Evolutionary conservation across 768 basidiomycete species (phyloP).

Genomic region (Suillus americanus): DNA sequence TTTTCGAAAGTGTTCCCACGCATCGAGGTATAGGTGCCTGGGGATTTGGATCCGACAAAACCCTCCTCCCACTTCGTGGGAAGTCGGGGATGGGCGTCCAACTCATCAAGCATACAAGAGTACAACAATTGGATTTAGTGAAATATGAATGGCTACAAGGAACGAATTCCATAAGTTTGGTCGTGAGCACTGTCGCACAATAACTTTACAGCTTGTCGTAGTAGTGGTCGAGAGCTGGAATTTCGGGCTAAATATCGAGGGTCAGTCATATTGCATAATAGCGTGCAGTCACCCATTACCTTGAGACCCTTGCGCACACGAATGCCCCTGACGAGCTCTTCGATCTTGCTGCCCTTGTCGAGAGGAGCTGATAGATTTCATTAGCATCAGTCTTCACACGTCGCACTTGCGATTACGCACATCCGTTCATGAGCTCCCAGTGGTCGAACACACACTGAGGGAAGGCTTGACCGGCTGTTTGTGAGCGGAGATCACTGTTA

Average conservation of each 20-base stretch:
- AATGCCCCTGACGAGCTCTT: slow-evolving; percentile 79
- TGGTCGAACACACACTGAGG: slow-evolving; percentile 94
- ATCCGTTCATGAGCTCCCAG: slow-evolving; percentile 83
- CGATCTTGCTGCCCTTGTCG: slow-evolving; percentile 91
- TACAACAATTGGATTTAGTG: slow-evolving; percentile 13
- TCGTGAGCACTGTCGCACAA: slow-evolving; percentile 9
- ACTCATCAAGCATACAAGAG: slow-evolving; percentile 8
- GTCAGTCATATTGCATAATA: not conserved
- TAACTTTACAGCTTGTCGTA: slow-evolving; percentile 83
- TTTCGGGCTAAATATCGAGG: slow-evolving; percentile 64
- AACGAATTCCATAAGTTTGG: slow-evolving; percentile 14
- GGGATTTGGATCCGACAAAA: no score
- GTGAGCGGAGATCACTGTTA: slow-evolving; percentile 92
- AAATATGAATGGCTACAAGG: slow-evolving; percentile 18
- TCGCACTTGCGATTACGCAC: slow-evolving; percentile 42
- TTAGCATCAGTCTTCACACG: slow-evolving; percentile 4
- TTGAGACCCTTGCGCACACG: slow-evolving; percentile 95
- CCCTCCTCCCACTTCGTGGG: no score
- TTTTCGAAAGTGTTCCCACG: no score
- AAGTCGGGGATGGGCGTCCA: not conserved
- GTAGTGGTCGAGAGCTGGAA: slow-evolving; percentile 84
- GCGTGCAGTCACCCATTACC: slow-evolving; percentile 37
- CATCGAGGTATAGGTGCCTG: no score
- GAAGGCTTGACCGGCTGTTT: slow-evolving; percentile 97
- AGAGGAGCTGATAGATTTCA: slow-evolving; percentile 53